Base-by-base conservation (phyloP, 345 rosid species). In the Pistacia atlantica region DNA sequence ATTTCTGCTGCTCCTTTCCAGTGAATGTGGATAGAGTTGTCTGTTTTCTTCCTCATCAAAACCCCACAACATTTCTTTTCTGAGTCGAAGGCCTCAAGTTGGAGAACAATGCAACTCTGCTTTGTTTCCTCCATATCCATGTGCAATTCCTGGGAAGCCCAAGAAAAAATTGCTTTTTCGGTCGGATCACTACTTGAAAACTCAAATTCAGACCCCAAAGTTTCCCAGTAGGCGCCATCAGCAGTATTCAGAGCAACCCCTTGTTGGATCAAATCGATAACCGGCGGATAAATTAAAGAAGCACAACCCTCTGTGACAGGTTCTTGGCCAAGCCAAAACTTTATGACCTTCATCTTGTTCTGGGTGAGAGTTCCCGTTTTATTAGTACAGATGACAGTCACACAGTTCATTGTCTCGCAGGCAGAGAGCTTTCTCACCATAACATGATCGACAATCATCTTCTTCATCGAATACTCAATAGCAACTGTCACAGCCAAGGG, bases 161-260 rank as follows among this genome's bases (percentile, higher is more conserved):
- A 91, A 38, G 90, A 86, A n/a, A 93, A 83, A 38, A 91, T 79
- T 37, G 93, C 93, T 74, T 86, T 89, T 78, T 93, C 97, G 1
- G 97, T 90, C 9, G 49, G 49, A 31, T 31, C 33, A 46, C 49
- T 46, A 10, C 49, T 10, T 10, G 49, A 46, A 10, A 46, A 46
- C 49, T 87, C 89, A 12, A 75, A 74, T 62, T 82, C 73, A 0
- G 93, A 67, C 58, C 73, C 80, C 16, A 89, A 46, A 4, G 70
- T 48, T 33, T 61, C 69, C 75, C 67, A 0, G 33, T 31, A 31
- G 33, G 33, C 33, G 2, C 33, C 33, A 31, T 2, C 33, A 31
- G 33, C 33, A 31, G 92, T 91, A 84, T 93, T 93, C 78, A 90
- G 65, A 7, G 88, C 87, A 8, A 75, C 84, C 70, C 91, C 98